Conservation (phyloP, 1,284 basidiomycete species). For the Vanrija humicola region DNA sequence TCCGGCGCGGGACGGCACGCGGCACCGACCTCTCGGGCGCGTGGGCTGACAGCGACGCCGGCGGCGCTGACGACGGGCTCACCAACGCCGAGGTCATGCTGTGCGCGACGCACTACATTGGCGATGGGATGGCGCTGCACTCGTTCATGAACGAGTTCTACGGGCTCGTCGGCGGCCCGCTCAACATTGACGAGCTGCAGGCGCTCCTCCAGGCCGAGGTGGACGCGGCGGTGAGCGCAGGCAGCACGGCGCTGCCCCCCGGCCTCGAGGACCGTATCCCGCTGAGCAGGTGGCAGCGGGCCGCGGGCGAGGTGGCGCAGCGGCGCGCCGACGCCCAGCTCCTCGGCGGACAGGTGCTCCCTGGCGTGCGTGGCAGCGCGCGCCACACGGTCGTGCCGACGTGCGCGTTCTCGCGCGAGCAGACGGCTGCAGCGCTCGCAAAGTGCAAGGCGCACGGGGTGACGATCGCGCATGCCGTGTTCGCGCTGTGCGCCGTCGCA, state of each 20-base stretch:
- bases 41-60: not conserved
- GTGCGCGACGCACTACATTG: slow-evolving; percentile 67
- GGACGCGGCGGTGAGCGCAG: not conserved
- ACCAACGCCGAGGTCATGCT: slow-evolving; percentile 54
- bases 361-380: slow-evolving; percentile 1
- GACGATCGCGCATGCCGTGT: slow-evolving; percentile 68
- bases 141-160: slow-evolving; percentile 70
- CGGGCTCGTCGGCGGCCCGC: slow-evolving; percentile 49
- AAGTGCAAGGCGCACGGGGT: slow-evolving; percentile 59
- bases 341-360: slow-evolving; percentile 28
- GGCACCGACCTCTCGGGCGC: not conserved
- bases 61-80: not conserved
- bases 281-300: not conserved
- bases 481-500: slow-evolving; percentile 68
- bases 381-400: slow-evolving; percentile 32
- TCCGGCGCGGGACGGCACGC: slow-evolving; percentile 47
- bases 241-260: slow-evolving; percentile 9
- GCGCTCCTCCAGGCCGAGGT: slow-evolving; percentile 5
- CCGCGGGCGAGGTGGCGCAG: slow-evolving; percentile 33
- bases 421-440: slow-evolving; percentile 50
- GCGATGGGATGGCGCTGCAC: slow-evolving; percentile 75
- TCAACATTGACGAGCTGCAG: slow-evolving; percentile 19
- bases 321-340: slow-evolving; percentile 1
- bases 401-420: slow-evolving; percentile 12
- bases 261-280: slow-evolving; percentile 22